These are phyloP conservation scores for Agrocybe praecox DNA, from an alignment of 768 basidiomycete species.

Conservation along the genomic window DNA sequence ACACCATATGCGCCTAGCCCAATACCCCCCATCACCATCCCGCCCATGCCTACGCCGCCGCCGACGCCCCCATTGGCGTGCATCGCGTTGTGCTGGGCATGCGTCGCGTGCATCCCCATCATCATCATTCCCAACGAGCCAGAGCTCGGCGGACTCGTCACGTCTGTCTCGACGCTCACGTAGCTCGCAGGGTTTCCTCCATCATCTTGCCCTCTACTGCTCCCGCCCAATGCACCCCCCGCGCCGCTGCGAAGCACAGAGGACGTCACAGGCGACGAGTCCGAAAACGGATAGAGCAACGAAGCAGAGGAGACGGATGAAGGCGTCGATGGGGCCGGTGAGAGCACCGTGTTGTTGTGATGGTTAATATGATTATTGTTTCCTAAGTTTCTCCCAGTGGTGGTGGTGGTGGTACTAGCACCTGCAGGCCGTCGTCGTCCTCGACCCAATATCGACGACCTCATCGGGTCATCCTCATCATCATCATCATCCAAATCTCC, in stretches of 20 bases:
- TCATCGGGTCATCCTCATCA: background rate
- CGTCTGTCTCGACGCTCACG: slow-evolving; percentile 59
- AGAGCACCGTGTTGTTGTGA: background rate
- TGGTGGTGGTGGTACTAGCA: too few relatives aligned
- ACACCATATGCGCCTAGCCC: slow-evolving; percentile 11
- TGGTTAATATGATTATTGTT: too few relatives aligned
- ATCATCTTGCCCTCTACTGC: slow-evolving; percentile 16
- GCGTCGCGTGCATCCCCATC: slow-evolving; percentile 8
- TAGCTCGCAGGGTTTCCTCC: slow-evolving; percentile 54
- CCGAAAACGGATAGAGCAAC: slow-evolving; percentile 72
- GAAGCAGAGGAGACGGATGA: slow-evolving; percentile 68
- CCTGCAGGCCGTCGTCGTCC: slow-evolving; percentile 2
- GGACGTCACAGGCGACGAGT: slow-evolving; percentile 31
- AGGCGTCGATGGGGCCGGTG: slow-evolving; percentile 47
- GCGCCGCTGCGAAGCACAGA: background rate
- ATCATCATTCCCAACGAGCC: slow-evolving; percentile 42
- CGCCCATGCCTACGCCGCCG: slow-evolving; percentile 11
- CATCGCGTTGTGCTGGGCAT: too few relatives aligned
- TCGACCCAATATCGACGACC: background rate
- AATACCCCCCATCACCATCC: slow-evolving; percentile 7
- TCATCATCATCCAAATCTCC: too few relatives aligned
- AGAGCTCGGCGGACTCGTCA: slow-evolving; percentile 78
- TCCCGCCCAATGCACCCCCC: background rate
- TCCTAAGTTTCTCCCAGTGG: background rate
- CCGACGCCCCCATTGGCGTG: background rate